Evolutionary conservation across 1,284 basidiomycete species (phyloP), one percentile per base, ranked within the genome.

Genomic region (Rhodofomes roseus): DNA sequence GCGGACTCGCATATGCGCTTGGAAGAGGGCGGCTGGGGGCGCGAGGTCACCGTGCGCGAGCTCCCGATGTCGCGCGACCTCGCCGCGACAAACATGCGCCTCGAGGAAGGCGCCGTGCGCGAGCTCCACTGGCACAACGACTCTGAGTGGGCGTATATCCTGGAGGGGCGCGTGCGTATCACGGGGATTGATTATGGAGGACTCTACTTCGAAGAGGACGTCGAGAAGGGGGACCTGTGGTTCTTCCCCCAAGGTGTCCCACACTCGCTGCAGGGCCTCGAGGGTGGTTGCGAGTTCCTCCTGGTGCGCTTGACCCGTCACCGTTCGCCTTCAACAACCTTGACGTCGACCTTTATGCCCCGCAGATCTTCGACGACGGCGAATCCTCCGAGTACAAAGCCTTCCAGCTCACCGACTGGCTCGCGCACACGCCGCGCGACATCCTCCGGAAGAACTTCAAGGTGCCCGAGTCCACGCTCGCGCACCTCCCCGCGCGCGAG

Each of bases 391-490:
- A 87, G 68, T 84, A 87, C 68, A 74, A 75, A 8, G 88, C 87
- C 0, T 89, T 90, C 76, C 56, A 82, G 78, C 68, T 85, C 55
- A 84, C 83, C 11, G 84, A 86, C 64, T 87, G 85, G 84, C 68
- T 86, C 11, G 70, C 84, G 2, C 87, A 89, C 65, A 80, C 85
- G 2, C 80, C 81, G 20, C 76, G 75, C 60, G 76, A 78, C 76
- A 84, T 89, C 31, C 76, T 91, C 27, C 81, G 81, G 50, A 87
- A 87, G 74, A 89, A 88, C 70, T 88, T 89, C 76, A 77, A 81
- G 63, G 75, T 77, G 11, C 50, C 56, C 36, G 56, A 52, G 56
- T 39, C 34, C 1, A 57, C 56, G 48, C 37, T 57, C 50, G 48
- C 27, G 56, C 34, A 53, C 34, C 7, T 57, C 50, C 56, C 56